phyloP scores from a whole-genome alignment of 2,329 filamentous ascomycete genomes.

The Monilinia fructicola region DNA sequence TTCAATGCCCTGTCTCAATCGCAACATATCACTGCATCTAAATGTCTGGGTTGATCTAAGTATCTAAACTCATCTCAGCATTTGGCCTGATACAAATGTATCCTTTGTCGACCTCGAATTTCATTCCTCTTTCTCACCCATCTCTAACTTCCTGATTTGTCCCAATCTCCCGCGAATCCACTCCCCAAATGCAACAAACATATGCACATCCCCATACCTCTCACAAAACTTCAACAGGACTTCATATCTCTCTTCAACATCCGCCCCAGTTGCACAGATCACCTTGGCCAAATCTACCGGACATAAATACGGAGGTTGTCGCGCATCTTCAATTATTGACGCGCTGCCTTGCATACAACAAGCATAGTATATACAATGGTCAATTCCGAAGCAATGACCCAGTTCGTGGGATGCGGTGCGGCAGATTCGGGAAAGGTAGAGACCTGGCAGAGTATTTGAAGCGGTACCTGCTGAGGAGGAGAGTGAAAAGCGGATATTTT shows the following conservation, averaged over 20 bases:
- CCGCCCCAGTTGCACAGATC: slow-evolving; percentile 35
- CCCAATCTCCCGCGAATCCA: slow-evolving; percentile 45
- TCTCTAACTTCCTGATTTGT: slow-evolving; percentile 11
- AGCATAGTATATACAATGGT: slow-evolving; percentile 64
- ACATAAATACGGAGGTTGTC: slow-evolving; percentile 64
- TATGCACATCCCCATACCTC: slow-evolving; percentile 43
- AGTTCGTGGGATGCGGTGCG: slow-evolving; percentile 64
- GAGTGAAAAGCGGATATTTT: slow-evolving; percentile 25
- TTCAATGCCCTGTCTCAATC: too few species aligned
- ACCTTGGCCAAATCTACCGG: slow-evolving; percentile 59
- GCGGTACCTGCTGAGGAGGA: slow-evolving; percentile 26
- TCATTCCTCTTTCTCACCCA: background rate
- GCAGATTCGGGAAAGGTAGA: slow-evolving; percentile 59
- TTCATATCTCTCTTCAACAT: slow-evolving; percentile 43
- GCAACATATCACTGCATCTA: too few species aligned
- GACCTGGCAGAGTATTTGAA: slow-evolving; percentile 39
- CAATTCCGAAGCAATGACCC: slow-evolving; percentile 66
- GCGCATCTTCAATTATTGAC: slow-evolving; percentile 55
- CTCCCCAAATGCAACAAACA: slow-evolving; percentile 49
- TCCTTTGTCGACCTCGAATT: too few species aligned
- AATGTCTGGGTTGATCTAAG: too few species aligned
- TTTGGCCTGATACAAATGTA: too few species aligned
- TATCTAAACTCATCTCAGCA: too few species aligned
- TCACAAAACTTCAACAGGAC: slow-evolving; percentile 47
- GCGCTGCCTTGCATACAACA: slow-evolving; percentile 64